Evolutionary conservation across 345 rosid genomes (phyloP).

Genomic region (Barbarea vulgaris): DNA sequence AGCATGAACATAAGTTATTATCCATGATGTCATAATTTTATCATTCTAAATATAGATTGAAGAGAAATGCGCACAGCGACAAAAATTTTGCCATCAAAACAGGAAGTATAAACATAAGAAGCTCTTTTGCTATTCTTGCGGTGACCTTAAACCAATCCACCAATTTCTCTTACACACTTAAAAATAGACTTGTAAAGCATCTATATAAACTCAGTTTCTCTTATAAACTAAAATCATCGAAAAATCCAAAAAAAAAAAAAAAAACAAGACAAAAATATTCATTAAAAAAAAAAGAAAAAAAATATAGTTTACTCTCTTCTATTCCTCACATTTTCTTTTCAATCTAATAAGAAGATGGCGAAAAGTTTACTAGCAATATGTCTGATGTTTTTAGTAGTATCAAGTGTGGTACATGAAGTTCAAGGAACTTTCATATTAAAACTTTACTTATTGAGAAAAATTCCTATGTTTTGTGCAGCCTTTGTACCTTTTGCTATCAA

Average conservation of each 20-base stretch:
- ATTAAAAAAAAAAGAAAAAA: neutral
- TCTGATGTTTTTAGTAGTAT: conserved; percentile 28
- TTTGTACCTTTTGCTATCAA: conserved; percentile 32
- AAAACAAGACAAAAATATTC: neutral
- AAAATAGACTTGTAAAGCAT: conserved; percentile 1
- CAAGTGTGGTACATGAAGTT: conserved; percentile 36
- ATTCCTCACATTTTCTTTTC: too few relatives aligned
- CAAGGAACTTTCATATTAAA: conserved; percentile 35
- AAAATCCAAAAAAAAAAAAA: neutral
- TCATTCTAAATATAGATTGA: conserved; percentile 26
- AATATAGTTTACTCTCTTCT: neutral
- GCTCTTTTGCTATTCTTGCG: conserved; percentile 16
- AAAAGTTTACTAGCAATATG: conserved; percentile 27
- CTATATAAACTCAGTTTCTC: conserved; percentile 28
- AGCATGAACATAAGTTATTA: neutral
- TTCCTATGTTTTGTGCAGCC: neutral
- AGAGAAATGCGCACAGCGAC: conserved; percentile 31
- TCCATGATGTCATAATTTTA: neutral
- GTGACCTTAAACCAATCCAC: conserved; percentile 29
- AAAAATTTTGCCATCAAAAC: neutral
- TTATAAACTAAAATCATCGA: neutral
- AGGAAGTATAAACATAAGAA: conserved; percentile 13
- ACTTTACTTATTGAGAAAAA: conserved; percentile 5
- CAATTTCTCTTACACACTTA: conserved; percentile 14
- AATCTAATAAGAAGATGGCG: conserved; percentile 12